Evolutionary conservation across 2,329 filamentous ascomycete genomes (phyloP), one percentile per base, ranked within the genome.

Genomic region (Xylariaceae sp.): DNA sequence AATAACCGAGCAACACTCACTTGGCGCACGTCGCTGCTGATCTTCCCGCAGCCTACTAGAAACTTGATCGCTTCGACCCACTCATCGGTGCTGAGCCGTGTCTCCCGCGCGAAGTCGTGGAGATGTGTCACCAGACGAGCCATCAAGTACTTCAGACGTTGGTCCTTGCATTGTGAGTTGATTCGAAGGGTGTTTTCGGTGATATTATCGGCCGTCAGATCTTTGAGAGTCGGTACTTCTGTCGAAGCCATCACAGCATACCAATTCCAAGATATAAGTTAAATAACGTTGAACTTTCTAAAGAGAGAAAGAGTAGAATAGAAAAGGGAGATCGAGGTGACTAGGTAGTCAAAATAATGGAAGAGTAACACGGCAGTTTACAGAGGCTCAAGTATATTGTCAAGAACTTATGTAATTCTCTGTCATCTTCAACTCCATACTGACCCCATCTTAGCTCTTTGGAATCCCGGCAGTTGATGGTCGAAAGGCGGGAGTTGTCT

Each of bases 71-170:
- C 88, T 0, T 82, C 77, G 86, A 89, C 89, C 90, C 90, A 93
- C 77, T 95, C 90, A 2, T 85, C 79, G 3, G 87, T 89, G 70
- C 85, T 89, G 32, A 93, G 79, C 26, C 89, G 79, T 1, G 89
- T 93, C 73, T 93, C 90, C 52, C 89, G 82, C 4, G 89, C 89
- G 70, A 92, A 93, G 75, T 93, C 89, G 73, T 95, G 90, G 1
- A 93, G 77, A 73, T 95, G 90, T 12, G 84, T 83, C 46, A 93
- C 88, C 14, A 93, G 80, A 18, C 88, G 81, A 65, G 89, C 84
- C 70, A 93, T 82, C 44, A 95, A 72, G 70, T 90, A 93, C 60
- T 84, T 88, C 59, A 90, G 75, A 19, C 90, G 82, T 20, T 81
- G 76, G 66, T 91, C 80, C 9, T 78, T 70, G 65, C 84, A 84